Evolutionary conservation across 805 yeast species (phyloP).

Genomic region (Hanseniaspora osmophila): DNA sequence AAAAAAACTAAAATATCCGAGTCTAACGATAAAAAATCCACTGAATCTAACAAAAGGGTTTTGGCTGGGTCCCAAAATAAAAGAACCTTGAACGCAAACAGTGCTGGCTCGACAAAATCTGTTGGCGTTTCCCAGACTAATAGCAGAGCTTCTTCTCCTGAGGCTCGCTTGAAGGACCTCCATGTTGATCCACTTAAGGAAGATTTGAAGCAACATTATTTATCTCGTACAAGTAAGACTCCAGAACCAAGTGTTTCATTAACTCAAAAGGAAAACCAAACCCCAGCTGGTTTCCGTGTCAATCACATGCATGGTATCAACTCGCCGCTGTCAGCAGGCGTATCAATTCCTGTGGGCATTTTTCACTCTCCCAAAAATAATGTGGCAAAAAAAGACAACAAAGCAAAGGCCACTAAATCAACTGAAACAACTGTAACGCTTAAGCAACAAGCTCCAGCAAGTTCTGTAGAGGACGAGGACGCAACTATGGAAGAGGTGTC

Average conservation of each 20-base stretch:
- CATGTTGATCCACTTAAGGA: neutral
- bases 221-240: neutral
- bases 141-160: slow-evolving; percentile 5
- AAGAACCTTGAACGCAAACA: neutral
- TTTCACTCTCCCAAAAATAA: neutral
- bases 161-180: slow-evolving; percentile 4
- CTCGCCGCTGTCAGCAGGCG: neutral
- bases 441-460: no score
- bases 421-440: no score
- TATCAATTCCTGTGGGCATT: neutral
- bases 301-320: neutral
- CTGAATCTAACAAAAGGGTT: slow-evolving; percentile 1
- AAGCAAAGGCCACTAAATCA: no score
- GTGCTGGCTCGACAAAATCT: no score
- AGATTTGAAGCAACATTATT: neutral
- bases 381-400: neutral
- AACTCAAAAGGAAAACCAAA: neutral
- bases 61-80: slow-evolving; percentile 3
- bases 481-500: slow-evolving; percentile 9
- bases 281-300: slow-evolving; percentile 3
- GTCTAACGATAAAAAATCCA: neutral
- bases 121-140: no score
- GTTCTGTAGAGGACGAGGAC: slow-evolving; percentile 7
- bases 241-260: neutral
- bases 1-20: neutral